A percentile compares a stretch with the other conserved stretches of the same genome.
phyloP scores from a whole-genome alignment of 2,329 filamentous ascomycete genomes.

The Talaromyces marneffei region DNA sequence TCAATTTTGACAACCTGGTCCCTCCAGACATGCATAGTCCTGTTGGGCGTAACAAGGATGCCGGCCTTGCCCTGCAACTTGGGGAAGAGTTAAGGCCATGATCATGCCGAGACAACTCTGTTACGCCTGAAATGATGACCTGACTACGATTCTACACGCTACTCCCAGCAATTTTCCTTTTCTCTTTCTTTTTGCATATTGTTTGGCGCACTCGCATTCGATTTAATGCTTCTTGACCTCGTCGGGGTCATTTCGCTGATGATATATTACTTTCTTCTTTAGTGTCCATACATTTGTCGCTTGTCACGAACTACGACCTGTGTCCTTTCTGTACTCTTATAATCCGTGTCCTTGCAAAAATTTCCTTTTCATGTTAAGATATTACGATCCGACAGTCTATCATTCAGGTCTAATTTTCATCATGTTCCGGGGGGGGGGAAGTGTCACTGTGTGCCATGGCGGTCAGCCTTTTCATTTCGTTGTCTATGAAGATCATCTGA shows the following conservation, averaged over 20 bases:
- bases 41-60: conserved; percentile 38
- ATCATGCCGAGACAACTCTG: conserved; percentile 7
- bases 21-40: conserved; percentile 49
- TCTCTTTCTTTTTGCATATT: background rate
- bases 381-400: background rate
- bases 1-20: conserved; percentile 76
- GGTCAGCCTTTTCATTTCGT: background rate
- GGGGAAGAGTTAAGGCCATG: conserved; percentile 58
- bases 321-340: background rate
- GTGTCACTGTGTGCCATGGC: background rate
- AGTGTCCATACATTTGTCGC: conserved; percentile 3
- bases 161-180: background rate
- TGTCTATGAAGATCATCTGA: background rate
- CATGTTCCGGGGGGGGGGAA: background rate
- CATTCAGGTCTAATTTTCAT: background rate
- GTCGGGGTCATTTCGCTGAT: background rate
- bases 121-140: conserved; percentile 13
- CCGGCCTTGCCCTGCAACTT: conserved; percentile 58
- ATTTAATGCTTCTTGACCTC: background rate
- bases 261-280: background rate
- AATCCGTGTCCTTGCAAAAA: background rate
- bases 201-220: conserved; percentile 5
- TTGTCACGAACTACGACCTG: background rate
- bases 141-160: conserved; percentile 12
- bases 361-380: background rate